Conservation (phyloP, 768 basidiomycete species). For the Pisolithus tinctorius region DNA sequence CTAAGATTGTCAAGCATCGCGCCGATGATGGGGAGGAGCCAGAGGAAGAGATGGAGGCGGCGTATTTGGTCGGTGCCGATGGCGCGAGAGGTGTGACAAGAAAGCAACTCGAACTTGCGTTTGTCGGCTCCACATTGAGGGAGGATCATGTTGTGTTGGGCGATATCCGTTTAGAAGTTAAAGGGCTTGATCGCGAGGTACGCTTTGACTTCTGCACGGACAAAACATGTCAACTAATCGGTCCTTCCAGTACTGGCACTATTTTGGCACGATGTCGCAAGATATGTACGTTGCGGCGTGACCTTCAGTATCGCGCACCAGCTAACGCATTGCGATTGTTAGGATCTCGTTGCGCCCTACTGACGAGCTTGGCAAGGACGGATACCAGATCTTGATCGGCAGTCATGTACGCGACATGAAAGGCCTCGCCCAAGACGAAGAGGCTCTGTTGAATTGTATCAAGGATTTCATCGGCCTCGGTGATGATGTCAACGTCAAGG, state of each 20-base stretch:
- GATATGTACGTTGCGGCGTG: not conserved
- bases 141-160: constrained; percentile 24
- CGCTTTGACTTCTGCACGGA: not conserved
- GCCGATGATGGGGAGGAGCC: constrained; percentile 14
- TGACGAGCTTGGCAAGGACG: constrained; percentile 15
- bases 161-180: constrained; percentile 28
- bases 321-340: constrained; percentile 4
- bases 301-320: not conserved
- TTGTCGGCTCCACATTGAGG: constrained; percentile 33
- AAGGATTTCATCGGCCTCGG: constrained; percentile 18
- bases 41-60: constrained; percentile 20
- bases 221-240: not conserved
- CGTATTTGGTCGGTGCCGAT: constrained; percentile 37
- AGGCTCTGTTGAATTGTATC: constrained; percentile 26
- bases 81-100: constrained; percentile 34
- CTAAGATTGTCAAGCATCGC: constrained; percentile 24
- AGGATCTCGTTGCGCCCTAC: constrained; percentile 6
- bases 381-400: constrained; percentile 11
- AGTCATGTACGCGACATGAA: constrained; percentile 6
- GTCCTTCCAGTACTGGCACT: constrained; percentile 18
- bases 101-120: constrained; percentile 35
- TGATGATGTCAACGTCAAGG: not conserved
- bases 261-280: constrained; percentile 6
- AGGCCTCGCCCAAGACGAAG: constrained; percentile 12
- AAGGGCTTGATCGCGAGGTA: constrained; percentile 26